These are phyloP conservation scores for Diatrype stigma DNA, from an alignment of 2,329 filamentous ascomycete species.

Conservation along the genomic window DNA sequence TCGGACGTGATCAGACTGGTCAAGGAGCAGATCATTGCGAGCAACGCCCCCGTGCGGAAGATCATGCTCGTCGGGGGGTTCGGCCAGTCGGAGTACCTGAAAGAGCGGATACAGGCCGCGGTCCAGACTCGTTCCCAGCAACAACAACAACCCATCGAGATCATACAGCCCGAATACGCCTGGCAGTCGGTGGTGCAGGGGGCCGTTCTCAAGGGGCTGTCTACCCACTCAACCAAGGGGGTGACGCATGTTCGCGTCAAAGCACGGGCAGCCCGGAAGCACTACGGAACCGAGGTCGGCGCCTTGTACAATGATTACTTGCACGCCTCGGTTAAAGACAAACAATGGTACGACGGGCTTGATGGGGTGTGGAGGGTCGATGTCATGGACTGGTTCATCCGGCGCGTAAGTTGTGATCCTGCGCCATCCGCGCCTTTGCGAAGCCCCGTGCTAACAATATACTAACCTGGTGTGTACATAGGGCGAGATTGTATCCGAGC, in stretches of 20 bases:
- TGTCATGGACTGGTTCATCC: slow-evolving; percentile 42
- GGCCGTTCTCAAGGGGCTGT: slow-evolving; percentile 44
- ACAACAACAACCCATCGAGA: slow-evolving; percentile 30
- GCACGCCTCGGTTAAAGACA: slow-evolving; percentile 6
- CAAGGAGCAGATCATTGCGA: slow-evolving; percentile 38
- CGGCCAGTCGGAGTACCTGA: slow-evolving; percentile 41
- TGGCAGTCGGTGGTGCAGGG: slow-evolving; percentile 50
- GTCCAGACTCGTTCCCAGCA: slow-evolving; percentile 15
- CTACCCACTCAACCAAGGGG: slow-evolving; percentile 29
- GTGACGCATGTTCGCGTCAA: slow-evolving; percentile 34
- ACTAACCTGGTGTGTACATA: slow-evolving; percentile 8
- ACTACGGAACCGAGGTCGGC: slow-evolving; percentile 34
- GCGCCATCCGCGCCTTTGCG: too few relatives aligned
- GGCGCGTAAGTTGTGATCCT: slow-evolving; percentile 20
- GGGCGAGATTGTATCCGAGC: slow-evolving; percentile 36
- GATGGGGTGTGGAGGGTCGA: slow-evolving; percentile 10
- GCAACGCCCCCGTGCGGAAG: slow-evolving; percentile 39
- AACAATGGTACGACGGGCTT: slow-evolving; percentile 8
- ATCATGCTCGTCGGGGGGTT: slow-evolving; percentile 48
- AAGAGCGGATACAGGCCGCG: slow-evolving; percentile 32
- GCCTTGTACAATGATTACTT: slow-evolving; percentile 2
- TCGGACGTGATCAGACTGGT: slow-evolving; percentile 39
- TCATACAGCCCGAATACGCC: slow-evolving; percentile 44
- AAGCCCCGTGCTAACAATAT: not conserved
- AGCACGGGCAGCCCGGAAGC: slow-evolving; percentile 38